Evolutionary conservation across 352 stramenopile genomes (phyloP), one percentile per base, ranked within the genome.

Genomic region (Pythium pyrilobum): DNA sequence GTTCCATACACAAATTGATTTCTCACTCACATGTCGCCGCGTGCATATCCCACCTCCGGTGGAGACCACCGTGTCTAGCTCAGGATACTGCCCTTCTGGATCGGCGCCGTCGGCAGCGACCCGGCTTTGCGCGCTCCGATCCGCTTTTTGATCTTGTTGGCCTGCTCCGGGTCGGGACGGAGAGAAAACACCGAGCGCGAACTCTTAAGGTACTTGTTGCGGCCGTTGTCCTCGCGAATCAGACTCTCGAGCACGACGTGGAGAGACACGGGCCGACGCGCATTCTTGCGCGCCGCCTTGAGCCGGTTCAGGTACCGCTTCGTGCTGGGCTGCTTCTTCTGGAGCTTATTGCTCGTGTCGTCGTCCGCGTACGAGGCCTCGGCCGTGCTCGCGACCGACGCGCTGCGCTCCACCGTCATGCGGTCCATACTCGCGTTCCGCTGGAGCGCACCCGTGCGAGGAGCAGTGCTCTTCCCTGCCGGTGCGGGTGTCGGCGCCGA

Each of bases 171-270:
- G 61, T 89, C 77, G 27, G 81, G 81, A 27, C 72, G 69, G 34
- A 91, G 60, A 41, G 78, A 89, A 44, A 89, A 88, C 13, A 86
- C 76, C 24, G 74, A 72, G 32, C 77, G 78, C 12, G 81, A 88
- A 61, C 81, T 89, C 75, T 91, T 91, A 42, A 89, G 71, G 60
- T 89, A 91, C 49, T 87, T 87, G 66, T 89, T 89, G 45, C 76
- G 77, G 1, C 78, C 80, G 18, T 78, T 83, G 45, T 91, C 81
- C 56, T 91, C 79, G 10, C 79, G 81, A 36, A 89, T 86, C 24
- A 91, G 60, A 73, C 81, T 91, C 54, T 91, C 78, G 6, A 91
- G 55, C 43, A 91, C 75, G n/a, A 89, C 65, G 42, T 91, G 81
- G 27, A 78, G 74, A 23, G 78, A 73, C 40, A 91, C 76, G 29